Percentiles rank a stretch among this genome's conserved stretches.
phyloP scores from a whole-genome alignment of 768 basidiomycete species.

The Russula abietina region DNA sequence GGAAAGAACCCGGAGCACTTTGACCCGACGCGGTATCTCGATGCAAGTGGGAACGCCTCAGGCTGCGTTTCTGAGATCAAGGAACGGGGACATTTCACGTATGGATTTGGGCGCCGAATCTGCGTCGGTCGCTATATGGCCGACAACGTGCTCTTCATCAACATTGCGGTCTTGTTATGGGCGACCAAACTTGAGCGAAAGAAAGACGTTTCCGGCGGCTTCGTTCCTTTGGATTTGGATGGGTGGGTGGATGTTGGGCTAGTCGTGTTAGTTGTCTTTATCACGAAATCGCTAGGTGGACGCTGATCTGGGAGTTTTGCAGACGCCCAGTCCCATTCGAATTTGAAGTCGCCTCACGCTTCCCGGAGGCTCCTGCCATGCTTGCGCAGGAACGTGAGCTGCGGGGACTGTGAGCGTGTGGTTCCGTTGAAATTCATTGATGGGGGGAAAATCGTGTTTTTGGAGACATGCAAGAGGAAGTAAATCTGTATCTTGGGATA shows the following conservation, averaged over 20 bases:
- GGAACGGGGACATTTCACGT: slow-evolving; percentile 21
- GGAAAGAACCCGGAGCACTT: slow-evolving; percentile 26
- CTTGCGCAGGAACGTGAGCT: slow-evolving; percentile 4
- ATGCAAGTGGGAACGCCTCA: slow-evolving; percentile 22
- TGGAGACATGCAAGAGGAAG: too few relatives aligned
- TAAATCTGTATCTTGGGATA: too few relatives aligned
- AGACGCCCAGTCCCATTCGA: slow-evolving; percentile 16
- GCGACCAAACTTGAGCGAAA: slow-evolving; percentile 21
- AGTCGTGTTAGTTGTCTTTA: neutral
- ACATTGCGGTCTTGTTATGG: slow-evolving; percentile 30
- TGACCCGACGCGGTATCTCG: slow-evolving; percentile 27
- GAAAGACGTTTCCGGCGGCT: neutral
- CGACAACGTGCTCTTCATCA: slow-evolving; percentile 32
- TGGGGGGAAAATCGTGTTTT: neutral
- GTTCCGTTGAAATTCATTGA: neutral
- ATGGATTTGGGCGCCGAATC: slow-evolving; percentile 28
- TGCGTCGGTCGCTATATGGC: slow-evolving; percentile 14
- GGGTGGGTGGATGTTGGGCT: neutral
- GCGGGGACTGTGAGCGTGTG: neutral
- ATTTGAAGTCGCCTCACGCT: slow-evolving; percentile 2
- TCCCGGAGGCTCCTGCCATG: slow-evolving; percentile 1
- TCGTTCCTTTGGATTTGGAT: slow-evolving; percentile 5
- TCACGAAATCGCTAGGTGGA: neutral
- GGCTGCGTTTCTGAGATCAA: slow-evolving; percentile 25
- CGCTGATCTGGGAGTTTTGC: neutral